Percentiles rank a stretch among this genome's conserved stretches.
Conservation (phyloP, 495 filamentous ascomycete species). For the Entonaema liquescens region DNA sequence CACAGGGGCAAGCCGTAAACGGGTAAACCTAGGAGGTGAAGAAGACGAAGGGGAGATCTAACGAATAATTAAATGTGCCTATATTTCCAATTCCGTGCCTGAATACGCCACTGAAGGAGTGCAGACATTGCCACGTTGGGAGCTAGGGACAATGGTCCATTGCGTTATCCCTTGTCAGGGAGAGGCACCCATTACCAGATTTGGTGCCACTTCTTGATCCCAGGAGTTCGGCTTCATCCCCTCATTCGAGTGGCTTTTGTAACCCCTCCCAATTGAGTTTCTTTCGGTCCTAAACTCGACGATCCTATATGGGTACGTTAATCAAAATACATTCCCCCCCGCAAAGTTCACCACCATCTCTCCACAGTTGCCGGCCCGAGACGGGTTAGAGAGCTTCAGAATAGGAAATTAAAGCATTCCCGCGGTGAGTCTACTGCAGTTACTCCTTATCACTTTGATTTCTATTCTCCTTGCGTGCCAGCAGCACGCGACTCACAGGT, state of each 20-base stretch:
- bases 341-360: conserved; percentile 15
- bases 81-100: conserved; percentile 36
- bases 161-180: conserved; percentile 46
- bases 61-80: conserved; percentile 41
- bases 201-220: conserved; percentile 29
- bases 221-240: conserved; percentile 34
- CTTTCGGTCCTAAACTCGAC: conserved; percentile 37
- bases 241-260: conserved; percentile 31
- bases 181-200: conserved; percentile 35
- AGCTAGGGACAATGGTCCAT: conserved; percentile 42
- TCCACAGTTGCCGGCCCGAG: conserved; percentile 29
- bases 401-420: conserved; percentile 46
- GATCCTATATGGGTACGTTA: conserved; percentile 44
- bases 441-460: conserved; percentile 38
- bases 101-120: conserved; percentile 36
- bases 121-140: conserved; percentile 44
- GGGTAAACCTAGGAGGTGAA: conserved; percentile 81
- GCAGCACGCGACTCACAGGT: conserved; percentile 23
- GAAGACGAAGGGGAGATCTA: conserved; percentile 68
- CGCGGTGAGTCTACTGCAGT: conserved; percentile 37
- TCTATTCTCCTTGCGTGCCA: conserved; percentile 57
- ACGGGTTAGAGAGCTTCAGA: conserved; percentile 23
- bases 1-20: conserved; percentile 81
- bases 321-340: conserved; percentile 48
- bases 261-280: conserved; percentile 38